These are phyloP conservation scores for Phyllosticta capitalensis DNA, from an alignment of 2,329 filamentous ascomycete species.

Conservation along the genomic window DNA sequence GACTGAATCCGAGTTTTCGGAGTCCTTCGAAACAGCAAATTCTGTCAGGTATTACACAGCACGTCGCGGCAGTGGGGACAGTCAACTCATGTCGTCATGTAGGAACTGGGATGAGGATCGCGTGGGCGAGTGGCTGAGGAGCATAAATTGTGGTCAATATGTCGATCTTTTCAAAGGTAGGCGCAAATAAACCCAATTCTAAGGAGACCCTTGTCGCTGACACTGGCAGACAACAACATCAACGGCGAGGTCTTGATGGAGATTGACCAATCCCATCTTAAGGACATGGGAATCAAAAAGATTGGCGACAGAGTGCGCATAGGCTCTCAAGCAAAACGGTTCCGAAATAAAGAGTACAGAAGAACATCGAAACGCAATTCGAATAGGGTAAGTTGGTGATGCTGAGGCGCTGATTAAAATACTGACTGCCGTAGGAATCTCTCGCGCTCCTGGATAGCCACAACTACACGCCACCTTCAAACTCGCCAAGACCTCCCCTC, in stretches of 20 bases:
- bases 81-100: conserved; percentile 17
- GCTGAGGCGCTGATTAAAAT: conserved; percentile 6
- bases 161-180: conserved; percentile 71
- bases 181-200: not conserved
- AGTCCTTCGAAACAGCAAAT: conserved; percentile 61
- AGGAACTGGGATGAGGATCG: conserved; percentile 78
- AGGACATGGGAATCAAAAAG: conserved; percentile 98
- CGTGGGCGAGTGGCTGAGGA: conserved; percentile 83
- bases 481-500: conserved; percentile 54
- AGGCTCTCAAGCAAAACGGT: conserved; percentile 40
- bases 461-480: conserved; percentile 52
- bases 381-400: conserved; percentile 55
- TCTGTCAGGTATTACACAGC: conserved; percentile 32
- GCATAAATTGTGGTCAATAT: conserved; percentile 89
- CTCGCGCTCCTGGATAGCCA: conserved; percentile 67
- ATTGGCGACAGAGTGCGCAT: conserved; percentile 92
- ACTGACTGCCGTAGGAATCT: conserved; percentile 54
- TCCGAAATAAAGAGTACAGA: conserved; percentile 40
- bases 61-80: not conserved
- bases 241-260: conserved; percentile 95
- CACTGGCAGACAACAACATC: conserved; percentile 67
- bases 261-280: conserved; percentile 91
- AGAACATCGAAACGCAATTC: conserved; percentile 53
- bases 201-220: not conserved
- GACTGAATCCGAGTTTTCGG: conserved; percentile 87